phyloP scores from a whole-genome alignment of 2,329 filamentous ascomycete species.

The Talaromyces sp. region DNA sequence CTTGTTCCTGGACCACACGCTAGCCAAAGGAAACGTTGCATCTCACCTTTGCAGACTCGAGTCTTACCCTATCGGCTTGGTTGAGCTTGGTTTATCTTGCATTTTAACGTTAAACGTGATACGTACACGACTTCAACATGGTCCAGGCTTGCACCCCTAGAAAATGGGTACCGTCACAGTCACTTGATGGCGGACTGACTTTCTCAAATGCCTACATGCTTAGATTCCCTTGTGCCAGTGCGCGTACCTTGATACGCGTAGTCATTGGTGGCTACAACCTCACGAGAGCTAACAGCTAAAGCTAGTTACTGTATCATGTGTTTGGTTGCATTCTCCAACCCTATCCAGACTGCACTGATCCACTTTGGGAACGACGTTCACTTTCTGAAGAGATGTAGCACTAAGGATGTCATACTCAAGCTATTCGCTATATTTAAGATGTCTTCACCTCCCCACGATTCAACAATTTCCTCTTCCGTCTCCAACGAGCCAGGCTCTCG shows the following conservation, averaged over 20 bases:
- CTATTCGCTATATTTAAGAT: neutral
- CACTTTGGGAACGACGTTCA: neutral
- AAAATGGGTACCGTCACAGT: neutral
- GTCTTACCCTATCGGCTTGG: neutral
- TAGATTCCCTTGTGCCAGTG: neutral
- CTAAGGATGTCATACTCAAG: neutral
- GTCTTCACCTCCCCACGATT: neutral
- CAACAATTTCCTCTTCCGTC: neutral
- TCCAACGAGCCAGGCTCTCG: slow-evolving; percentile 3
- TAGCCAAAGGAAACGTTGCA: slow-evolving; percentile 6
- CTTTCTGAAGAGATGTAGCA: neutral
- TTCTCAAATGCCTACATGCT: neutral
- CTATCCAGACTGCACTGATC: neutral
- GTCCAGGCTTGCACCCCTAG: neutral
- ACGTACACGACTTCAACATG: neutral
- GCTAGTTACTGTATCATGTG: slow-evolving; percentile 7
- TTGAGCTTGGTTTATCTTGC: neutral
- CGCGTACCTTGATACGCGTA: neutral
- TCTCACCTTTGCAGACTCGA: neutral
- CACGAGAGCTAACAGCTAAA: neutral
- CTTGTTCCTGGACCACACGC: neutral
- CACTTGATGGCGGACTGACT: slow-evolving; percentile 1
- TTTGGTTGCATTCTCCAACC: slow-evolving; percentile 8
- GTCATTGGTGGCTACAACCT: slow-evolving; percentile 7
- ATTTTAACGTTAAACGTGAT: neutral